Conservation (phyloP, 305 asterid genomes). For the Petunia hybrid region DNA sequence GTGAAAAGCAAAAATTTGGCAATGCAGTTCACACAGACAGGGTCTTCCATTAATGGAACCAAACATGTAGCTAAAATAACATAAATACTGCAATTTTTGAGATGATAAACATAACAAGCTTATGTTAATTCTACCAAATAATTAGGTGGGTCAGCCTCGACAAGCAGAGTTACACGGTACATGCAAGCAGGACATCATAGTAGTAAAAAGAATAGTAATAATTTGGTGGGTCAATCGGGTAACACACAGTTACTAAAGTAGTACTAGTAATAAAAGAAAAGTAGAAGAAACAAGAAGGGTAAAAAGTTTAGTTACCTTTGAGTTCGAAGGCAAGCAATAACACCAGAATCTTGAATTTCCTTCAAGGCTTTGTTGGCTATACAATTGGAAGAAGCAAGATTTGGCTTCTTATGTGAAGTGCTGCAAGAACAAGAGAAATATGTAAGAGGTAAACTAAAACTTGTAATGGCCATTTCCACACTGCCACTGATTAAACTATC, state of each 20-base stretch:
- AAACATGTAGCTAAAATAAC: neutral
- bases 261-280: neutral
- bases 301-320: constrained; percentile 50
- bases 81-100: neutral
- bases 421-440: neutral
- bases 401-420: neutral
- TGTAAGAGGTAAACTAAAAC: constrained; percentile 28
- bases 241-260: neutral
- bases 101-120: neutral
- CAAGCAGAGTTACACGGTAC: no score
- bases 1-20: no score
- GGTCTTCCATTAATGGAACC: neutral
- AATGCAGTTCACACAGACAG: neutral
- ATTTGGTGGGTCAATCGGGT: neutral
- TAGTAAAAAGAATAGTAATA: no score
- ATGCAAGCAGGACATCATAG: no score
- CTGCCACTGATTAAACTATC: no score
- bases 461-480: neutral
- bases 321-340: constrained; percentile 89
- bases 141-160: neutral
- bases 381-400: neutral
- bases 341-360: constrained; percentile 67
- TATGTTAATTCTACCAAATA: neutral
- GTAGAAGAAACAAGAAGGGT: neutral
- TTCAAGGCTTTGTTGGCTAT: constrained; percentile 54